These are phyloP conservation scores for Trichoderma sp. DNA, from an alignment of 2,329 filamentous ascomycete genomes.

Conservation along the genomic window DNA sequence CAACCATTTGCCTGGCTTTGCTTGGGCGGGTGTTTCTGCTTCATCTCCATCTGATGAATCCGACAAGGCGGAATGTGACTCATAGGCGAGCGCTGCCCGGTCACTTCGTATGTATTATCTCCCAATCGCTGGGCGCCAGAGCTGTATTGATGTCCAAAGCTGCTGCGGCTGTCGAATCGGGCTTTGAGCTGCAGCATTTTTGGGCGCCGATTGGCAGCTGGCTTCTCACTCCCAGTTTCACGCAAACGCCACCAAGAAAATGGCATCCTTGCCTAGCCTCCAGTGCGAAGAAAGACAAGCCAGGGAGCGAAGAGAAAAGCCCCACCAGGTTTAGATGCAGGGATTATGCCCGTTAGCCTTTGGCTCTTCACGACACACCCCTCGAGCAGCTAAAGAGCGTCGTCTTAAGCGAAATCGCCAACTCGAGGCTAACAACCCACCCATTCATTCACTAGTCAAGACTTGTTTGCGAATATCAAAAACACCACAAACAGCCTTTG, in stretches of 20 bases:
- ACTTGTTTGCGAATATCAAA: conserved; percentile 12
- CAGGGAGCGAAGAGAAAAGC: neutral
- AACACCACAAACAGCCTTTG: neutral
- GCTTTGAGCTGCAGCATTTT: conserved; percentile 17
- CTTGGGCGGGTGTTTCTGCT: neutral
- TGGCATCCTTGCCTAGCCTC: neutral
- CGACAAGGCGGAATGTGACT: conserved; percentile 21
- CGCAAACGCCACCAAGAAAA: conserved; percentile 7
- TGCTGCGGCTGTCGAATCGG: conserved; percentile 24
- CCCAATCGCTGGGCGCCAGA: conserved; percentile 23
- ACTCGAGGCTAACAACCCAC: conserved; percentile 15
- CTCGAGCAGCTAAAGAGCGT: conserved; percentile 16
- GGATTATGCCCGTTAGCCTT: neutral
- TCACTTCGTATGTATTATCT: conserved; percentile 22
- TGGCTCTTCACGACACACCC: conserved; percentile 1
- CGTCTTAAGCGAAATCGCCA: conserved; percentile 9
- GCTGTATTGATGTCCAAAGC: conserved; percentile 30
- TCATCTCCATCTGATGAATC: neutral
- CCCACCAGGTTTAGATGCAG: neutral
- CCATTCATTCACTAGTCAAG: conserved; percentile 5
- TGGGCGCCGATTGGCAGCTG: conserved; percentile 24
- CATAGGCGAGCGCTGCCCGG: conserved; percentile 15
- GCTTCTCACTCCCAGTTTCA: conserved; percentile 16
- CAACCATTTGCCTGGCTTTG: neutral
- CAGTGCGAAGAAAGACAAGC: neutral